Evolutionary conservation across 2,329 filamentous ascomycete species (phyloP), one percentile per base, ranked within the genome.

Genomic region (Cladorrhinum sp.): DNA sequence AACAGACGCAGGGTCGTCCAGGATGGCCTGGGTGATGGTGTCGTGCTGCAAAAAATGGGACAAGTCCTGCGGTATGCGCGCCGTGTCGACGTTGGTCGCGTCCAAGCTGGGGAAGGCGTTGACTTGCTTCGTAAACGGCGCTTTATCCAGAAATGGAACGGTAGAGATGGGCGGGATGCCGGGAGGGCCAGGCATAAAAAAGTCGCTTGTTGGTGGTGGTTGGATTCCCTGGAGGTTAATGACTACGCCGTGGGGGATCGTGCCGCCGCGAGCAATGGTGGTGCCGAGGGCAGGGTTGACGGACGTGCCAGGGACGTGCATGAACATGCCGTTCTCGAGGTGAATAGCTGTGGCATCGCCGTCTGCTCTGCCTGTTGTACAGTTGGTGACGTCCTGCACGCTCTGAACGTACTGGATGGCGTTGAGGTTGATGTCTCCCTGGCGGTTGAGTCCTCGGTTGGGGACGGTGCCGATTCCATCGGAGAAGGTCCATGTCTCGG

Each of bases 181-280:
- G 29, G 36, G 2, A 74, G 67, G 36, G 74, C 64, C 32, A 74
- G 71, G 1, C 72, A 72, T 1, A 72, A 60, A 16, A n/a, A n/a
- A n/a, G n/a, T n/a, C n/a, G n/a, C n/a, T n/a, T n/a, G n/a, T n/a
- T 72, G 66, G 12, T 9, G 60, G 68, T 3, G 70, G 67, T 7
- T 59, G 61, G 9, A 73, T 65, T 18, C 69, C 63, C 62, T 77
- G 76, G 1, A 74, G 73, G 38, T 78, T 78, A 68, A 79, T 77
- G 6, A 75, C 76, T 0, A 76, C 77, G 22, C 75, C 76, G 56
- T 79, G 76, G 0, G 76, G 77, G 24, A 77, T 78, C 2, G 74
- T 75, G 2, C 68, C 77, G 75, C 79, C 76, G 23, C 76, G 75
- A 0, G 64, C 62, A 2, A 73, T 65, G 23, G 6, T 51, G 20